phyloP scores from a whole-genome alignment of 2,329 filamentous ascomycete genomes.

The Colletotrichum godetiae region DNA sequence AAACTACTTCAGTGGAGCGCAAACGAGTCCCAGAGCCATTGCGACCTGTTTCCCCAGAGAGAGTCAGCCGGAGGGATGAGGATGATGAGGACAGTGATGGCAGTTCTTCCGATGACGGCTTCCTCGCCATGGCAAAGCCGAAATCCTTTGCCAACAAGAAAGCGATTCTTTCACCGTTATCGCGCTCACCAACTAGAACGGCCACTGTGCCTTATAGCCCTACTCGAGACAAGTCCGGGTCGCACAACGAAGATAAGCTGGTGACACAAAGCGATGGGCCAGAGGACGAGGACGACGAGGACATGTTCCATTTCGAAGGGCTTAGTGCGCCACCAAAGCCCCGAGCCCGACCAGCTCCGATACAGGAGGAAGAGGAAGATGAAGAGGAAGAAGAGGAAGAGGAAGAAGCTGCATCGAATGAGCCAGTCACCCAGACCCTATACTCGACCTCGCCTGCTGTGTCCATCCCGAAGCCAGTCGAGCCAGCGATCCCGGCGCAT shows the following conservation, averaged over 20 bases:
- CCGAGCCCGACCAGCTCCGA: slow-evolving; percentile 39
- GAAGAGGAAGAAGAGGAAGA: slow-evolving; percentile 51
- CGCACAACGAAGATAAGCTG: background rate
- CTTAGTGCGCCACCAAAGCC: slow-evolving; percentile 44
- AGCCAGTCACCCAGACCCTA: slow-evolving; percentile 40
- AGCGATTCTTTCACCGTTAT: slow-evolving; percentile 32
- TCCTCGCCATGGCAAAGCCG: slow-evolving; percentile 52
- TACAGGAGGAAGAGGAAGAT: slow-evolving; percentile 52
- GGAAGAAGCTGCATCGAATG: slow-evolving; percentile 33
- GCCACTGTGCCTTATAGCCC: slow-evolving; percentile 15
- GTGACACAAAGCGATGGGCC: slow-evolving; percentile 19
- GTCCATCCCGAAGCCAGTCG: slow-evolving; percentile 47
- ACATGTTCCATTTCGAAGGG: slow-evolving; percentile 60
- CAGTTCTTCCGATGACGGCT: slow-evolving; percentile 53
- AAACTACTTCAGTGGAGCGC: background rate
- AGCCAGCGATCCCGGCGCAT: slow-evolving; percentile 39
- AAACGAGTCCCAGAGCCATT: background rate
- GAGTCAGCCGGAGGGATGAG: background rate
- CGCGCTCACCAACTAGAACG: slow-evolving; percentile 27
- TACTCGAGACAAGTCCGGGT: slow-evolving; percentile 1
- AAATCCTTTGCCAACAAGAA: slow-evolving; percentile 45
- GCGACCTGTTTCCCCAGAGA: background rate
- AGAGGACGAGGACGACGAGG: slow-evolving; percentile 44
- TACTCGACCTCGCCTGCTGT: slow-evolving; percentile 60
- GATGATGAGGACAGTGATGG: slow-evolving; percentile 39